Conservation (phyloP, 495 filamentous ascomycete genomes). For the Podospora australis region DNA sequence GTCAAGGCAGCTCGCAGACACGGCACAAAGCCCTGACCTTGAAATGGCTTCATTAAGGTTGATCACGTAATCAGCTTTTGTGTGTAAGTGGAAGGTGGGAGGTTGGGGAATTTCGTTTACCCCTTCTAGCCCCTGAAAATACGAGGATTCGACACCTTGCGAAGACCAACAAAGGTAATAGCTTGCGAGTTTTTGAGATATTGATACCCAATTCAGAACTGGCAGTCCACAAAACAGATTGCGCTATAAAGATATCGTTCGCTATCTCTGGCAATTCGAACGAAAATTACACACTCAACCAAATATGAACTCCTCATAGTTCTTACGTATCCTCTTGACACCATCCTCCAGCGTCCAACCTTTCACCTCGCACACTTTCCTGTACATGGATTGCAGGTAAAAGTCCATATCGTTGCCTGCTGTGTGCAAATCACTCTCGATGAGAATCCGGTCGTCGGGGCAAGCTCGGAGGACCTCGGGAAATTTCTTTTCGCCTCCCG, state of each 20-base stretch:
- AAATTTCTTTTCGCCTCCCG: slow-evolving; percentile 40
- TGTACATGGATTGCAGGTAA: slow-evolving; percentile 63
- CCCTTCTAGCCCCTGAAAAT: too few species aligned
- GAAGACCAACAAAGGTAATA: too few species aligned
- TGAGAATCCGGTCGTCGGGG: slow-evolving; percentile 70
- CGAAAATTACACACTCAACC: slow-evolving; percentile 42
- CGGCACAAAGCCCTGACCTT: too few species aligned
- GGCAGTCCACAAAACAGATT: too few species aligned
- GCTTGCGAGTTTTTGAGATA: too few species aligned
- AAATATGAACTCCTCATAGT: slow-evolving; percentile 78
- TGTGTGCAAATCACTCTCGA: slow-evolving; percentile 86
- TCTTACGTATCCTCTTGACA: slow-evolving; percentile 58
- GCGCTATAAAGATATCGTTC: background rate
- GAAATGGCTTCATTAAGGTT: too few species aligned
- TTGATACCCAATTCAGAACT: too few species aligned
- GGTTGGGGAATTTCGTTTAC: too few species aligned
- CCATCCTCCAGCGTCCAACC: slow-evolving; percentile 73
- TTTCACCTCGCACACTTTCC: slow-evolving; percentile 68
- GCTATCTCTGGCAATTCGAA: background rate
- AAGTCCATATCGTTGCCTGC: slow-evolving; percentile 81
- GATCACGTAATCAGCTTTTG: too few species aligned
- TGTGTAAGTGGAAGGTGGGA: too few species aligned
- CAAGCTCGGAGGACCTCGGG: slow-evolving; percentile 61
- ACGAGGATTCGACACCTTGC: too few species aligned
- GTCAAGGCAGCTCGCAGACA: too few species aligned